Evolutionary conservation across 768 basidiomycete genomes (phyloP).

Genomic region (Kwoniella botswanensis): DNA sequence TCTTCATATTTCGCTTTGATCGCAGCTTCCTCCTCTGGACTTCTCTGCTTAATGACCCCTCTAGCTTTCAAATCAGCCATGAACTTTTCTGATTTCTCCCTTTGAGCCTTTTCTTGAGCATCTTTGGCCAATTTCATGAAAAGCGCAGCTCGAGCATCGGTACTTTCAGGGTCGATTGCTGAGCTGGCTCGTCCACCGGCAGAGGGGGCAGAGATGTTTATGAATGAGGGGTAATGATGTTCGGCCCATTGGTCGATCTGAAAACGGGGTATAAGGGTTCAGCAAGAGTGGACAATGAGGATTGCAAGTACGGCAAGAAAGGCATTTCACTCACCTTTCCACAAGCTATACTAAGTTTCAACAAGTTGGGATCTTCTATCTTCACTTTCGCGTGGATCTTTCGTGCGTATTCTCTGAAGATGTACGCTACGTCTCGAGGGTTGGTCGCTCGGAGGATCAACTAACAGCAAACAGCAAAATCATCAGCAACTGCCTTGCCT

Average conservation of each 20-base stretch:
- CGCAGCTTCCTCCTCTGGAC: conserved; percentile 32
- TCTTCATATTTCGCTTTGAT: conserved; percentile 29
- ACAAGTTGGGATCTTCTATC: conserved; percentile 83
- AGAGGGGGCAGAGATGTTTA: conserved; percentile 57
- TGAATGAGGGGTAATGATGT: conserved; percentile 90
- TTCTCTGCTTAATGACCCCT: conserved; percentile 53
- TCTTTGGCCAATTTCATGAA: conserved; percentile 48
- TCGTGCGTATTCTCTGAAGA: conserved; percentile 81
- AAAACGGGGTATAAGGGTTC: background rate
- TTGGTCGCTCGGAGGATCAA: conserved; percentile 92
- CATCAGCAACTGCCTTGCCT: background rate
- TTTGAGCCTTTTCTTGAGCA: conserved; percentile 37
- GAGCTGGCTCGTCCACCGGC: conserved; percentile 49
- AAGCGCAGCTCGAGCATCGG: conserved; percentile 58
- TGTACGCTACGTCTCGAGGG: conserved; percentile 83
- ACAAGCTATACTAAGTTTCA: conserved; percentile 79
- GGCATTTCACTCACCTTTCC: conserved; percentile 64
- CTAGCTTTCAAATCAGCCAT: conserved; percentile 62
- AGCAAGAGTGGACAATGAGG: no score
- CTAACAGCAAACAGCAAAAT: conserved; percentile 59
- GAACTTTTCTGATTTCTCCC: conserved; percentile 43
- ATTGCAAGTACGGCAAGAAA: no score
- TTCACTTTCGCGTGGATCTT: conserved; percentile 79
- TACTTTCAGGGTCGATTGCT: conserved; percentile 45
- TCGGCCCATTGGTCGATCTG: conserved; percentile 94